Percentiles rank a stretch among this genome's conserved stretches.
Evolutionary conservation across 2,329 filamentous ascomycete genomes (phyloP).

Genomic region (Penicillium sp.): DNA sequence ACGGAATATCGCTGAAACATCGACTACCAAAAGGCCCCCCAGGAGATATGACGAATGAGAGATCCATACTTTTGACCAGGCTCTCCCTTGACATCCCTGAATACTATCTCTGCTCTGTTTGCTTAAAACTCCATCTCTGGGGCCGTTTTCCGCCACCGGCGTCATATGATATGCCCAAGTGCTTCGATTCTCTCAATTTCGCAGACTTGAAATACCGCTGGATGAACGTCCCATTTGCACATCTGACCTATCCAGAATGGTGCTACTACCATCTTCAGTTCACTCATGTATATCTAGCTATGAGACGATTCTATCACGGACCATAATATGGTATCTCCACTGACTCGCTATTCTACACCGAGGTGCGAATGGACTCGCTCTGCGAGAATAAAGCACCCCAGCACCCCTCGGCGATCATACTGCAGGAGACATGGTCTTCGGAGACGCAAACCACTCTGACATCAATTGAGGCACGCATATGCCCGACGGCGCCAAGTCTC

Average conservation of each 20-base stretch:
- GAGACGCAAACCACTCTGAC: neutral
- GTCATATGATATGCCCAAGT: neutral
- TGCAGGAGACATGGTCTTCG: neutral
- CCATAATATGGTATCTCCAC: slow-evolving; percentile 4
- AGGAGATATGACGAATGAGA: slow-evolving; percentile 1
- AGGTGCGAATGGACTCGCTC: neutral
- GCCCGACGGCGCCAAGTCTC: slow-evolving; percentile 6
- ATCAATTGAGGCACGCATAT: slow-evolving; percentile 12
- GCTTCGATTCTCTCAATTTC: neutral
- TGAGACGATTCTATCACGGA: slow-evolving; percentile 9
- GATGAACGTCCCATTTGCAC: neutral
- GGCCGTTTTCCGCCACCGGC: neutral
- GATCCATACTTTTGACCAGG: slow-evolving; percentile 3
- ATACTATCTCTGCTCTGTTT: slow-evolving; percentile 11
- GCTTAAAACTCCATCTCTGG: slow-evolving; percentile 11
- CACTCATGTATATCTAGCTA: slow-evolving; percentile 10
- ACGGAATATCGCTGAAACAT: neutral
- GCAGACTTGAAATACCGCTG: neutral
- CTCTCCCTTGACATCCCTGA: slow-evolving; percentile 5
- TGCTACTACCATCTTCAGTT: slow-evolving; percentile 1
- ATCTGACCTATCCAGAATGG: neutral
- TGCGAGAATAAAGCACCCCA: neutral
- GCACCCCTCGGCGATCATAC: neutral
- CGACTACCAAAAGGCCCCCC: neutral
- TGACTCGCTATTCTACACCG: slow-evolving; percentile 7